Base-by-base conservation (phyloP, 148 eudicot genomes). In the Camellia granthamiana region DNA sequence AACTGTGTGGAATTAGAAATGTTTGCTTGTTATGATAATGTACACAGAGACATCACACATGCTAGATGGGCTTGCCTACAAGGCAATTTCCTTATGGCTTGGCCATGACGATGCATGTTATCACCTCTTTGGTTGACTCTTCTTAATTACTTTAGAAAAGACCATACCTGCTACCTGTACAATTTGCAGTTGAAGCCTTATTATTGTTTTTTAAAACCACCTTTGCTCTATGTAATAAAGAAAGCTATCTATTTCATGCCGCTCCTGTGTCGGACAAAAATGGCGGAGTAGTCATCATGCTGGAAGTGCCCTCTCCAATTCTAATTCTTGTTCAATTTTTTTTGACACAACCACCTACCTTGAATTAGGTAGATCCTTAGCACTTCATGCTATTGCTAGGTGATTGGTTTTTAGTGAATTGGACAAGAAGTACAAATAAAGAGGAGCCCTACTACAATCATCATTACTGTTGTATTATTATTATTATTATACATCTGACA, bases 361-460 rank as follows among this genome's bases (percentile, higher is more conserved):
- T 73, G 77, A 74, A 38, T 54, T 55, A 56, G 49, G 16, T 74
- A 63, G 23, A 30, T 74, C 63, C 59, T 73, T 56, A 30, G 64
- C 59, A 54, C 19, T 15, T 73, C 69, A 66, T 30, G 14, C 69
- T 38, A 66, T 44, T 60, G 12, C 14, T 8, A 30, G 52, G 52
- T 49, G 52, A 49, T 14, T 10, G 61, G 61, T 14, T 54, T 14
- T 52, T 11, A 30, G 47, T 15, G 9, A 18, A 23, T 55, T 74
- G 77, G 46, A 38, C 38, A 16, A 41, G 63, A 51, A 12, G 75
- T 21, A 44, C 52, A 72, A 73, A 55, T 42, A 67, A 75, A 75
- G 78, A 75, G 67, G 52, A 42, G n/a, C 52, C 67, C 41, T 59
- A 43, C 23, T 30, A 59, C 58, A 58, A 74, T 74, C 23, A 5